Percentiles rank a stretch among this genome's conserved stretches.
Conservation (phyloP, 805 yeast species). For the Yarrowia phangngaensis region DNA sequence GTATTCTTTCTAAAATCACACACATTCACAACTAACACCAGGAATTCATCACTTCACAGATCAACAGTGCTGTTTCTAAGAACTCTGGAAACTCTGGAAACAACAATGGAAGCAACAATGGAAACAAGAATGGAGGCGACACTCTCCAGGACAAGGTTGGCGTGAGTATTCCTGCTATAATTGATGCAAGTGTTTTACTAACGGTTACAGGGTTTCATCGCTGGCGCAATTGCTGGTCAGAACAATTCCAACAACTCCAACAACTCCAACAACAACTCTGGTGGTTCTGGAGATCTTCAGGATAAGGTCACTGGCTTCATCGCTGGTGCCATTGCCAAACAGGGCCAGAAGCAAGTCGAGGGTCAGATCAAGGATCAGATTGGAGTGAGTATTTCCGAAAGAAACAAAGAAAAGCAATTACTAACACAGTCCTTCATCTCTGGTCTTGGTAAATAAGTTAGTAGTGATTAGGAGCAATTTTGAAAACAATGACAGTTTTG, state of each 20-base stretch:
- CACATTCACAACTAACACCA: background rate
- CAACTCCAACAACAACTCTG: slow-evolving; percentile 12
- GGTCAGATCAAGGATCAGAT: slow-evolving; percentile 22
- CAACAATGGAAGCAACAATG: background rate
- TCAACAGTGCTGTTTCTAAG: background rate
- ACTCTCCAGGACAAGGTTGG: background rate
- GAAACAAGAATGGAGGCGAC: background rate
- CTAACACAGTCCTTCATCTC: slow-evolving; percentile 20
- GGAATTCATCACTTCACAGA: slow-evolving; percentile 19
- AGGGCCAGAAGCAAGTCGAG: slow-evolving; percentile 24
- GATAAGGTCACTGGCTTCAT: slow-evolving; percentile 25
- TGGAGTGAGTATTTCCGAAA: slow-evolving; percentile 11
- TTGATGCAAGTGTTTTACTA: too few species aligned
- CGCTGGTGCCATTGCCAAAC: slow-evolving; percentile 25
- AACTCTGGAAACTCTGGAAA: slow-evolving; percentile 4
- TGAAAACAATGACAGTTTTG: background rate
- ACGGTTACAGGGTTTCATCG: too few species aligned
- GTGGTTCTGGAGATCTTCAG: slow-evolving; percentile 8
- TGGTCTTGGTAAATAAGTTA: slow-evolving; percentile 15
- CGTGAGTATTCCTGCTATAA: too few species aligned
- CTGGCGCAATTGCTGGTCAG: too few species aligned
- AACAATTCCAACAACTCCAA: background rate
- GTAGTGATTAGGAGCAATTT: too few species aligned
- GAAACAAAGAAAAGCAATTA: background rate
- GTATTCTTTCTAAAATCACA: background rate